Percentiles rank a stretch among this genome's conserved stretches.
These are phyloP conservation scores for Botryobasidium botryosum DNA, from an alignment of 768 basidiomycete species.

Conservation along the genomic window DNA sequence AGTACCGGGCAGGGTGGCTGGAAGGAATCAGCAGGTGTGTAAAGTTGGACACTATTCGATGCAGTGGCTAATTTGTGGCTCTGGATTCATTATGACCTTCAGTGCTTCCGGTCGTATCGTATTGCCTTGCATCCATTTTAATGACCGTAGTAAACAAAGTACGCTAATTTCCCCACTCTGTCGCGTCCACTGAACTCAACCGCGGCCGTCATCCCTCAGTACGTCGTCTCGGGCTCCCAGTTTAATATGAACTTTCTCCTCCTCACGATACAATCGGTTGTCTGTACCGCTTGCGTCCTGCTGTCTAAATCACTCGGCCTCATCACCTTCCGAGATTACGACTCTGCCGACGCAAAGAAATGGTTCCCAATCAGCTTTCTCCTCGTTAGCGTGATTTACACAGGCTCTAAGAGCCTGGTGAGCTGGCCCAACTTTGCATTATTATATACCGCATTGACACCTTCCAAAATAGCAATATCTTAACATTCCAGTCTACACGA, in stretches of 20 bases:
- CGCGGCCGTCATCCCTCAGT: constrained; percentile 29
- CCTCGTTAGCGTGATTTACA: constrained; percentile 91
- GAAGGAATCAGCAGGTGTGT: constrained; percentile 1
- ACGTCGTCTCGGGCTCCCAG: constrained; percentile 79
- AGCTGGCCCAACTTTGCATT: constrained; percentile 21
- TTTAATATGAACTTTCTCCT: constrained; percentile 98
- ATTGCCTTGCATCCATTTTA: constrained; percentile 81
- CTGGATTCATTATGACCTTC: neutral
- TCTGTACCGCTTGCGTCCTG: constrained; percentile 67
- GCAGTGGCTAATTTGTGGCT: neutral
- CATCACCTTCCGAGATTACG: constrained; percentile 74
- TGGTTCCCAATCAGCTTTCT: constrained; percentile 94
- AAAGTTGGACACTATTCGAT: neutral
- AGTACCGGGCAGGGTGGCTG: neutral
- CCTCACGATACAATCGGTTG: constrained; percentile 74
- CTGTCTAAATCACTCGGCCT: constrained; percentile 56
- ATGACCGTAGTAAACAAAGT: constrained; percentile 99
- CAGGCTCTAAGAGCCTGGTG: constrained; percentile 91
- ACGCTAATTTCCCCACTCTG: constrained; percentile 11
- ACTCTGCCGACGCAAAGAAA: constrained; percentile 62
- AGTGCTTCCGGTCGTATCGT: constrained; percentile 75
- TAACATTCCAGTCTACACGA: constrained; percentile 94
- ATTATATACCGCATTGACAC: neutral
- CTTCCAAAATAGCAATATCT: constrained; percentile 65
- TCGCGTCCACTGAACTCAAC: neutral